phyloP scores from a whole-genome alignment of 2,329 filamentous ascomycete species.

The Colletotrichum noveboracense region DNA sequence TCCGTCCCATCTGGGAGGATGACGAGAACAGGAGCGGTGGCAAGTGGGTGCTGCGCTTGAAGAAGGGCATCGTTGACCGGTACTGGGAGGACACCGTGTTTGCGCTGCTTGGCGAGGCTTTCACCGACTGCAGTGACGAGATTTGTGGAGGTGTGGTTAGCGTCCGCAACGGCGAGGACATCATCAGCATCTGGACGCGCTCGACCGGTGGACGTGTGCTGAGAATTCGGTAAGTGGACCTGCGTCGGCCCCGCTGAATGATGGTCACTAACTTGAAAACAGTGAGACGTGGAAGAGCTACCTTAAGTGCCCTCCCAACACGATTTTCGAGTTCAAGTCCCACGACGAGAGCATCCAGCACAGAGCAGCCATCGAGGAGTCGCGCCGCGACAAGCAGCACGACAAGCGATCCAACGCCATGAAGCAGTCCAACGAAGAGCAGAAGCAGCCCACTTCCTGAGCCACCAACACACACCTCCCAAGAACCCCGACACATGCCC shows the following conservation, averaged over 20 bases:
- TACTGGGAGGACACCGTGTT: constrained; percentile 96
- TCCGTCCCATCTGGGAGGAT: constrained; percentile 98
- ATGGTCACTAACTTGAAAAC: constrained; percentile 1
- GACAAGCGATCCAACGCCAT: constrained; percentile 40
- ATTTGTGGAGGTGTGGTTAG: constrained; percentile 95
- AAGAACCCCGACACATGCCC: not conserved
- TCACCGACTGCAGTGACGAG: constrained; percentile 89
- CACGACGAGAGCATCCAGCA: constrained; percentile 97
- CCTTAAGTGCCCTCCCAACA: constrained; percentile 85
- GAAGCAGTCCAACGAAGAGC: constrained; percentile 39
- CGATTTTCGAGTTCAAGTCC: constrained; percentile 92
- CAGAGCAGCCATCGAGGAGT: constrained; percentile 87
- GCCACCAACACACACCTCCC: not conserved
- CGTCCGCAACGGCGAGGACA: constrained; percentile 93
- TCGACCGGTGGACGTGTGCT: constrained; percentile 92
- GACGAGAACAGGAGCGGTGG: constrained; percentile 95
- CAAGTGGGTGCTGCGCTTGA: constrained; percentile 96
- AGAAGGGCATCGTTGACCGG: constrained; percentile 95
- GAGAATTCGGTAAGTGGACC: constrained; percentile 82
- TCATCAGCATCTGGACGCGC: constrained; percentile 96
- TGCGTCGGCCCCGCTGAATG: not conserved
- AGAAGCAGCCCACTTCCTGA: constrained; percentile 19
- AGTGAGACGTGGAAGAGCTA: constrained; percentile 95
- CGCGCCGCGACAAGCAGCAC: constrained; percentile 81
- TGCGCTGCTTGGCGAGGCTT: constrained; percentile 92